phyloP scores from a whole-genome alignment of 768 basidiomycete genomes.

The Macrolepiota albuminosa region DNA sequence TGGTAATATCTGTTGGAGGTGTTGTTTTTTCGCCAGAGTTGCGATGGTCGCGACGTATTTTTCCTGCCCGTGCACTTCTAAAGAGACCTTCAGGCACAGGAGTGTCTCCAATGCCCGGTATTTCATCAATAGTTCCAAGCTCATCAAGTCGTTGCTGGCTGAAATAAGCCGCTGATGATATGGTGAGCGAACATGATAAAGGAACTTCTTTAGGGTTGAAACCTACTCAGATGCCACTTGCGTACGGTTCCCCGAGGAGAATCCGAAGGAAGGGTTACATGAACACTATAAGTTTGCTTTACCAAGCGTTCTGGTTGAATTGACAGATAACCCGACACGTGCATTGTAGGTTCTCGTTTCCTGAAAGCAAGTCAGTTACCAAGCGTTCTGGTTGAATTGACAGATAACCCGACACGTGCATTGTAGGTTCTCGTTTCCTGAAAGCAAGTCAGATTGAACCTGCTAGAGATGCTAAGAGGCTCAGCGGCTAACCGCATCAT shows the following conservation, averaged over 20 bases:
- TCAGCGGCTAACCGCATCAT: constrained; percentile 53
- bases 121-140: constrained; percentile 66
- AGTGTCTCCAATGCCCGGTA: constrained; percentile 61
- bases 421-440: constrained; percentile 15
- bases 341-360: constrained; percentile 14
- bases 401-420: constrained; percentile 14
- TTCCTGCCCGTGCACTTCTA: constrained; percentile 69
- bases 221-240: constrained; percentile 83
- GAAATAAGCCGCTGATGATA: constrained; percentile 70
- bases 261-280: constrained; percentile 57
- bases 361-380: constrained; percentile 33
- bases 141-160: constrained; percentile 71
- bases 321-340: constrained; percentile 17
- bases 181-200: constrained; percentile 21
- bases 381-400: constrained; percentile 55
- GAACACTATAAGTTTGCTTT: constrained; percentile 83
- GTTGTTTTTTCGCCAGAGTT: constrained; percentile 27
- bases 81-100: constrained; percentile 75
- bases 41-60: constrained; percentile 49
- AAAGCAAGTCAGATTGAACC: not conserved
- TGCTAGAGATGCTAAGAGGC: constrained; percentile 9
- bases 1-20: constrained; percentile 23
- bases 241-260: constrained; percentile 48
- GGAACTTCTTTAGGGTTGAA: constrained; percentile 11
- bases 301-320: constrained; percentile 61